Percentiles rank a stretch among this genome's conserved stretches.
These are phyloP conservation scores for Mucor lusitanicus DNA, from an alignment of 371 early-diverging fungal species.

Conservation along the genomic window DNA sequence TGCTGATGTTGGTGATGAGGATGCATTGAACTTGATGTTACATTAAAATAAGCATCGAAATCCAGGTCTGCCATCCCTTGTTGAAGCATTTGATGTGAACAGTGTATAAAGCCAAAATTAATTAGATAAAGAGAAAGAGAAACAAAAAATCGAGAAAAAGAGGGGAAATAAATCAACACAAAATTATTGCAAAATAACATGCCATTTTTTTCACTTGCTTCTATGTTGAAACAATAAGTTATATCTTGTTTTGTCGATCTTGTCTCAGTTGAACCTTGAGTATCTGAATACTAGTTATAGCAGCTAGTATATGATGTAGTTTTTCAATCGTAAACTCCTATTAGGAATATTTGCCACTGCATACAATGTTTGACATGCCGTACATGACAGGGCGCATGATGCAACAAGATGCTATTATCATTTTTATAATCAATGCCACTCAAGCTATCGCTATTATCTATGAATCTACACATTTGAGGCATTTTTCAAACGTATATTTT, in stretches of 20 bases:
- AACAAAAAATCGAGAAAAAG: background rate
- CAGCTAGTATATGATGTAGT: too few species aligned
- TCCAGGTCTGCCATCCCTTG: slow-evolving; percentile 17
- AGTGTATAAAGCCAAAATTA: background rate
- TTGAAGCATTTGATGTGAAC: background rate
- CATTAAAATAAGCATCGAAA: slow-evolving; percentile 22
- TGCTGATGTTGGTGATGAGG: slow-evolving; percentile 1
- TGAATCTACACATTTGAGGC: background rate
- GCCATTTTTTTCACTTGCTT: background rate
- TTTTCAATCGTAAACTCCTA: background rate
- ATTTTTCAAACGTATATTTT: background rate
- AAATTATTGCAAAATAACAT: background rate
- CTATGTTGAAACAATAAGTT: background rate
- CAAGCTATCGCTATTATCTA: background rate
- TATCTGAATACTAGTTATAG: background rate
- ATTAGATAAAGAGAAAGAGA: background rate
- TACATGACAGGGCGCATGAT: background rate
- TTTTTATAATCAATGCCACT: background rate
- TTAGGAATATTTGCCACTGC: background rate
- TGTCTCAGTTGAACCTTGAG: background rate
- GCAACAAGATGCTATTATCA: background rate
- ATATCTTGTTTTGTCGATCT: background rate
- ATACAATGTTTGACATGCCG: background rate
- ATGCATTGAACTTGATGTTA: slow-evolving; percentile 7
- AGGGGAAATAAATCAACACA: background rate